Conservation (phyloP, 2,329 filamentous ascomycete species). For the Trichophaea hybrida region DNA sequence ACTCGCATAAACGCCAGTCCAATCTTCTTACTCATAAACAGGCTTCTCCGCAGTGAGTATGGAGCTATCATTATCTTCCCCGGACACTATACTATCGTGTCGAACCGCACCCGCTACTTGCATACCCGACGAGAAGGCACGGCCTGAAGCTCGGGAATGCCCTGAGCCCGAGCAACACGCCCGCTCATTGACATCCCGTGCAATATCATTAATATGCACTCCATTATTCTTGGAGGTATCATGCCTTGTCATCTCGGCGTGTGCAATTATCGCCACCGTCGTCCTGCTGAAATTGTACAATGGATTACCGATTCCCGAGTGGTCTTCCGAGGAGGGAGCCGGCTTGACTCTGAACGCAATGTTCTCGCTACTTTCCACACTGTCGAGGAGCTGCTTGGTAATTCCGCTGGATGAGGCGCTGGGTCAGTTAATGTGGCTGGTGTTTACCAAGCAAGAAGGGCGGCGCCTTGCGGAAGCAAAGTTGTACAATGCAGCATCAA, state of each 20-base stretch:
- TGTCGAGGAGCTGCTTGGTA: not conserved
- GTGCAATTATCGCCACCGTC: not conserved
- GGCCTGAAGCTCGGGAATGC: too few relatives aligned
- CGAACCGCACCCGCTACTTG: too few relatives aligned
- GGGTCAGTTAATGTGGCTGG: not conserved
- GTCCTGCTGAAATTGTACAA: not conserved
- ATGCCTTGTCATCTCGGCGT: not conserved
- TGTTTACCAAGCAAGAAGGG: not conserved
- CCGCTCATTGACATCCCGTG: too few relatives aligned
- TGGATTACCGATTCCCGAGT: not conserved
- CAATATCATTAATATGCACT: too few relatives aligned
- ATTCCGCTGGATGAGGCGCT: not conserved
- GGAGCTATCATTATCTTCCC: too few relatives aligned
- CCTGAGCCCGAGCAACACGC: too few relatives aligned
- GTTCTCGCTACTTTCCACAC: not conserved
- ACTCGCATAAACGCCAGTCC: too few relatives aligned
- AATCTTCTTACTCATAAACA: too few relatives aligned
- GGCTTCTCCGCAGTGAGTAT: too few relatives aligned
- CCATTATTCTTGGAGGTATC: too few relatives aligned
- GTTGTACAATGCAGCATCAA: not conserved
- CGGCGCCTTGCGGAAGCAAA: not conserved
- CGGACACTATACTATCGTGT: too few relatives aligned
- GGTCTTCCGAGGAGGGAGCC: not conserved
- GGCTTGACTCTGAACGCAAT: not conserved
- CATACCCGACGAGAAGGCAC: too few relatives aligned